phyloP scores from a whole-genome alignment of 1,284 basidiomycete genomes.

The Cryptococcus sp. region DNA sequence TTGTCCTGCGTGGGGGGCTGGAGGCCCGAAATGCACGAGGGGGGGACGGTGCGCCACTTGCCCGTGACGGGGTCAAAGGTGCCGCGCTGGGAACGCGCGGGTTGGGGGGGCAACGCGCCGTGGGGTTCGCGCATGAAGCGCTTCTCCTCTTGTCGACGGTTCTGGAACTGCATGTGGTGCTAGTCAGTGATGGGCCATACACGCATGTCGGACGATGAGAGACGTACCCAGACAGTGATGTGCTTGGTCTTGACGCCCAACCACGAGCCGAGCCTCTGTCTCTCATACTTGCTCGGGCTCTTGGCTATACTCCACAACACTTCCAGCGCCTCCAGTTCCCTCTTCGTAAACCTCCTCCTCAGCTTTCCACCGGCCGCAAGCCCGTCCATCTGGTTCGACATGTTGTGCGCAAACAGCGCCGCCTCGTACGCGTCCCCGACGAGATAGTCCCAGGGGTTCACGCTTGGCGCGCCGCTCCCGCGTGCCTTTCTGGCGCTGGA shows the following conservation, averaged over 20 bases:
- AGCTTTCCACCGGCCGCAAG: slow-evolving; percentile 18
- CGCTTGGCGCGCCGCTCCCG: slow-evolving; percentile 10
- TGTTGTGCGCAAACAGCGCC: not conserved
- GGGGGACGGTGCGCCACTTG: slow-evolving; percentile 25
- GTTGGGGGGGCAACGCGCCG: slow-evolving; percentile 11
- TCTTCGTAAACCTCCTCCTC: slow-evolving; percentile 19
- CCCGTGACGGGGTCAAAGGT: slow-evolving; percentile 26
- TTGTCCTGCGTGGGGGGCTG: slow-evolving; percentile 25
- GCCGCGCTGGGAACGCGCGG: slow-evolving; percentile 21
- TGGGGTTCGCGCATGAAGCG: slow-evolving; percentile 15
- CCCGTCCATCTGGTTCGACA: slow-evolving; percentile 7
- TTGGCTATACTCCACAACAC: slow-evolving; percentile 23
- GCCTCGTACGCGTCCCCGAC: slow-evolving; percentile 5
- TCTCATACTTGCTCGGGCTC: slow-evolving; percentile 24
- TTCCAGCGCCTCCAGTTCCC: slow-evolving; percentile 20
- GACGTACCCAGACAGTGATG: slow-evolving; percentile 24
- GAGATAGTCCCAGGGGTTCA: slow-evolving; percentile 27
- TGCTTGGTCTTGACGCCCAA: slow-evolving; percentile 26
- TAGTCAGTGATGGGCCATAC: not conserved
- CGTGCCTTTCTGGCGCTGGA: not conserved
- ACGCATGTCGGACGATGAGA: not conserved
- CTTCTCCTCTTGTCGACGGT: slow-evolving; percentile 27
- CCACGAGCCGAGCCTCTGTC: slow-evolving; percentile 26
- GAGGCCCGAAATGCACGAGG: slow-evolving; percentile 20
- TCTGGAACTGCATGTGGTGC: slow-evolving; percentile 18